Conservation (phyloP, 257 asterid species). For the Solanum dulcamara region DNA sequence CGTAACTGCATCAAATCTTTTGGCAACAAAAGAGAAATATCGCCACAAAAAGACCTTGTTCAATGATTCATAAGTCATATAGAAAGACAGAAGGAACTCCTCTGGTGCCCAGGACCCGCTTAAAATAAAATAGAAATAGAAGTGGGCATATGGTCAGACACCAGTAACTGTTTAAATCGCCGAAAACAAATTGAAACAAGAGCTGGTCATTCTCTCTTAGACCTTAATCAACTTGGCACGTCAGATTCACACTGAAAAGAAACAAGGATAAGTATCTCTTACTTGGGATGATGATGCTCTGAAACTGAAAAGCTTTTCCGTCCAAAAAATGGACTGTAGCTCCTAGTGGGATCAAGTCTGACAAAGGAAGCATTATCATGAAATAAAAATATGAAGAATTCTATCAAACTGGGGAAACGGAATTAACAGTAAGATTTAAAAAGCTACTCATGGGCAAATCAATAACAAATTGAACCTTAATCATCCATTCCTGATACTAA, state of each 20-base stretch:
- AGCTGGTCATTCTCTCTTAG: neutral
- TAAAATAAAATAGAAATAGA: too few relatives aligned
- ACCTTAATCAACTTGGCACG: neutral
- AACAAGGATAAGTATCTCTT: neutral
- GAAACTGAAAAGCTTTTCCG: constrained; percentile 1
- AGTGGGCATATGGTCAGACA: neutral
- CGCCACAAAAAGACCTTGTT: neutral
- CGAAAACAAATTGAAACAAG: neutral
- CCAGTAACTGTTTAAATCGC: neutral
- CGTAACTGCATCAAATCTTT: neutral
- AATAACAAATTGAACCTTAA: neutral
- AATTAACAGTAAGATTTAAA: neutral
- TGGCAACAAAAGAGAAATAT: neutral
- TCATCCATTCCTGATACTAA: neutral
- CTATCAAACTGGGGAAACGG: neutral
- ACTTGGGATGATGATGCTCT: constrained; percentile 7
- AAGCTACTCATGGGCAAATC: neutral
- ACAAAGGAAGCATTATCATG: neutral
- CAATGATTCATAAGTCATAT: neutral
- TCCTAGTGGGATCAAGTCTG: constrained; percentile 10
- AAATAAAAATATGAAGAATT: neutral
- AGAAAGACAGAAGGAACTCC: neutral
- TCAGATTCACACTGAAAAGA: neutral
- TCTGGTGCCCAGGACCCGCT: too few relatives aligned
- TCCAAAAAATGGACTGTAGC: neutral